Conservation (phyloP, 1,139 yeast genomes). For the Hemisphaericaspora xylofermentans region DNA sequence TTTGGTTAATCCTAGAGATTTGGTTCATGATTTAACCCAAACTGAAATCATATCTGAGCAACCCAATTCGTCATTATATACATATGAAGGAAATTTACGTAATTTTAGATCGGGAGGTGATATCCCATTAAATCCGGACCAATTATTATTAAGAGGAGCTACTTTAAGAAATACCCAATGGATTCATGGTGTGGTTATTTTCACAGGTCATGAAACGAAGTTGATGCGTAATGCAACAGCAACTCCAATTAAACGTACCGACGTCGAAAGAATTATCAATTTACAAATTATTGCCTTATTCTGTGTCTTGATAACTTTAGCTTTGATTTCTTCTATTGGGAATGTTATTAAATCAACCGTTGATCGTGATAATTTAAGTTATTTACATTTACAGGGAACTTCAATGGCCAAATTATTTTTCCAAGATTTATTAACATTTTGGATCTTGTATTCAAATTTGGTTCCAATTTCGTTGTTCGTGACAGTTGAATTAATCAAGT, state of each 20-base stretch:
- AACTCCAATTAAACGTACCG: conserved; percentile 94
- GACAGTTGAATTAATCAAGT: conserved; percentile 92
- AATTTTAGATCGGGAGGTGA: conserved; percentile 50
- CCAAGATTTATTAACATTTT: conserved; percentile 83
- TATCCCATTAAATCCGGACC: conserved; percentile 82
- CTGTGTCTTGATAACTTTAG: conserved; percentile 68
- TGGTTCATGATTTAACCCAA: conserved; percentile 38
- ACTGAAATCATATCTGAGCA: conserved; percentile 72
- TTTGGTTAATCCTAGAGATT: conserved; percentile 65
- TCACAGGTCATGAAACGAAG: conserved; percentile 98
- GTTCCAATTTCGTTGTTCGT: conserved; percentile 96
- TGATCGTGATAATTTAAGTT: conserved; percentile 53
- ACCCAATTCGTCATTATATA: conserved; percentile 91
- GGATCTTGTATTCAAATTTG: conserved; percentile 93
- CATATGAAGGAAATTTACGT: conserved; percentile 85
- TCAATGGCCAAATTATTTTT: conserved; percentile 73
- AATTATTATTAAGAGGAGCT: conserved; percentile 90
- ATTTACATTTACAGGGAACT: conserved; percentile 69
- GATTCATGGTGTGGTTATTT: conserved; percentile 90
- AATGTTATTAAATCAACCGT: conserved; percentile 73
- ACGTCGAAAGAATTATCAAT: conserved; percentile 93
- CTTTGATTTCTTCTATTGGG: conserved; percentile 83
- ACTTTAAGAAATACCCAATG: conserved; percentile 91
- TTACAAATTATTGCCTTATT: conserved; percentile 87
- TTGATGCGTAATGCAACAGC: conserved; percentile 99